A percentile compares a stretch with the other conserved stretches of the same genome.
phyloP scores from a whole-genome alignment of 2,329 filamentous ascomycete species.

The Neobulgaria alba region DNA sequence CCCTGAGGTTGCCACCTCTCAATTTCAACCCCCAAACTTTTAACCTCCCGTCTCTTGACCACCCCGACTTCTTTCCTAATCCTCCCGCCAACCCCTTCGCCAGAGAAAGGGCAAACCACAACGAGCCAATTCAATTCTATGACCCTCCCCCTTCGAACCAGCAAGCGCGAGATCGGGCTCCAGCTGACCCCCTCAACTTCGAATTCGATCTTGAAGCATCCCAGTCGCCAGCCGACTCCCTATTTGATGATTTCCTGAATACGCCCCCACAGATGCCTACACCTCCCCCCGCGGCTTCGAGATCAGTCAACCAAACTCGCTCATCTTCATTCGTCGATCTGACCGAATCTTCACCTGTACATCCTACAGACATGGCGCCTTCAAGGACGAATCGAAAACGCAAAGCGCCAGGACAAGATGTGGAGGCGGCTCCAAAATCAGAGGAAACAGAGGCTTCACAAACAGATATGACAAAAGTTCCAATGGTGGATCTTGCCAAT shows the following conservation, averaged over 20 bases:
- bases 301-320: conserved; percentile 5
- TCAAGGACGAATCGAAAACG: conserved; percentile 19
- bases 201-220: conserved; percentile 10
- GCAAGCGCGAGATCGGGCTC: conserved; percentile 7
- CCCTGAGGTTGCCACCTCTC: conserved; percentile 17
- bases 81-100: no score
- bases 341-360: conserved; percentile 17
- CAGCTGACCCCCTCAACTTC: background rate
- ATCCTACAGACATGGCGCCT: conserved; percentile 6
- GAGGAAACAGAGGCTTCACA: conserved; percentile 4
- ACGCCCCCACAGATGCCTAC: conserved; percentile 2
- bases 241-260: conserved; percentile 16
- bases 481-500: conserved; percentile 23
- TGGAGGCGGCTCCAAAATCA: conserved; percentile 6
- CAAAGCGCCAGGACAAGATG: conserved; percentile 13
- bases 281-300: conserved; percentile 1
- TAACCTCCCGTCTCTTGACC: conserved; percentile 6
- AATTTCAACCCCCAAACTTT: background rate
- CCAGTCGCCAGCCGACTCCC: conserved; percentile 17
- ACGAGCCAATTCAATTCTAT: background rate
- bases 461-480: conserved; percentile 11
- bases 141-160: conserved; percentile 16
- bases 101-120: no score
- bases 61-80: conserved; percentile 7
- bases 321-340: conserved; percentile 22